Base-by-base conservation (phyloP, 83 land plant genomes). In the Picea abies region DNA sequence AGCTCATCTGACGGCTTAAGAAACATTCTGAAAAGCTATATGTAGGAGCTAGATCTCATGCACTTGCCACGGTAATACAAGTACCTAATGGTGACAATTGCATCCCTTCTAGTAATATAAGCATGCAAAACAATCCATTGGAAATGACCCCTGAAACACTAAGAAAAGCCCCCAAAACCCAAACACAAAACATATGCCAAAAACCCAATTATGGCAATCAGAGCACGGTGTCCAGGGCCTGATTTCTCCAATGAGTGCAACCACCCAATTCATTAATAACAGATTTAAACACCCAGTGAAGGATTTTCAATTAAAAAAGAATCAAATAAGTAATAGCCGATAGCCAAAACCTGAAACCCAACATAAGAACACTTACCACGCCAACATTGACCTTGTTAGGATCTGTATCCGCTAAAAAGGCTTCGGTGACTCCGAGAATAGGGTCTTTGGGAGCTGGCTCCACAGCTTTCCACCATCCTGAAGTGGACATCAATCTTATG, bases 401-500 rank as follows among this genome's bases (percentile, higher is more conserved):
- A 81, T 90, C 84, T 20, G 90, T 88, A 84, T 96, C 97, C 15
- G 95, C 91, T 76, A 94, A 88, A 67, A 89, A 96, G 32, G 97
- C 97, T 79, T 94, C 95, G 14, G 98, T 94, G 52, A 96, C 95
- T 9, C 98, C 98, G 26, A 96, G 92, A 58, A 96, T 96, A 19
- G 98, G 97, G 83, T 96, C 98, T 64, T 91, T 91, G 62, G 98
- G 85, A 14, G 98, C 98, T 12, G 96, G 97, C 80, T 88, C 91
- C 32, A 96, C 92, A 76, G 76, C 58, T 39, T 84, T 58, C 95
- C 94, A 96, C 98, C 96, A 94, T 47, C 90, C 83, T 4, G 88
- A 81, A 78, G 81, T 83, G 65, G 85, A 88, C 77, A 73, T 73
- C 58, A 73, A 73, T n/a, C 77, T 44, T 44, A 44, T 20, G 20